Conservation (phyloP, 2,329 filamentous ascomycete species). For the Xylariaceae sp. region DNA sequence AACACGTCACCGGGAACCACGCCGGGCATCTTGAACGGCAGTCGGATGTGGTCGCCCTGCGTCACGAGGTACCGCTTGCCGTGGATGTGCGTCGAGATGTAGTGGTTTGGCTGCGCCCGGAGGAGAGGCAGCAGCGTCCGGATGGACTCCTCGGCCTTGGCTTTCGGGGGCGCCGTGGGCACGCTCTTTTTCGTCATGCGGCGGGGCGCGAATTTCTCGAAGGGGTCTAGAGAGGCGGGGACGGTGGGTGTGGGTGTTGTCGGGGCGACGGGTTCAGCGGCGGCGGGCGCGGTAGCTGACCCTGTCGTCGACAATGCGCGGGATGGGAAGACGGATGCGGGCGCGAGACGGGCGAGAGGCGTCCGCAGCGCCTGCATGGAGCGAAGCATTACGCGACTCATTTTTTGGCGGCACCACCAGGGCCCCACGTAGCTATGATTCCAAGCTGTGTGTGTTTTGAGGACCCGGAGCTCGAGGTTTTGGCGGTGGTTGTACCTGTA, state of each 20-base stretch:
- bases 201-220: background rate
- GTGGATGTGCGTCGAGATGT: constrained; percentile 75
- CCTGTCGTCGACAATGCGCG: constrained; percentile 35
- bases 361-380: constrained; percentile 57
- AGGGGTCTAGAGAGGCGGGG: constrained; percentile 8
- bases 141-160: constrained; percentile 47
- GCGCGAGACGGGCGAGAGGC: constrained; percentile 41
- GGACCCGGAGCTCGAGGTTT: background rate
- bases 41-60: constrained; percentile 65
- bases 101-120: constrained; percentile 67
- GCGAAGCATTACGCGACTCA: constrained; percentile 58
- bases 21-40: constrained; percentile 73
- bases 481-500: background rate
- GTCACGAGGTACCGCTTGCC: constrained; percentile 75
- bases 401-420: constrained; percentile 24
- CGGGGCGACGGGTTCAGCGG: constrained; percentile 25
- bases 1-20: constrained; percentile 78
- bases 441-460: background rate
- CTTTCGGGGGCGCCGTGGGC: constrained; percentile 21
- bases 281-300: constrained; percentile 24
- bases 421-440: background rate
- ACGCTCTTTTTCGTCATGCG: background rate
- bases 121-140: constrained; percentile 62
- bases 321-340: constrained; percentile 48
- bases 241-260: constrained; percentile 26